Evolutionary conservation across 441 rosid genomes (phyloP), one percentile per base, ranked within the genome.

Genomic region (Rhodomyrtus psidioides): DNA sequence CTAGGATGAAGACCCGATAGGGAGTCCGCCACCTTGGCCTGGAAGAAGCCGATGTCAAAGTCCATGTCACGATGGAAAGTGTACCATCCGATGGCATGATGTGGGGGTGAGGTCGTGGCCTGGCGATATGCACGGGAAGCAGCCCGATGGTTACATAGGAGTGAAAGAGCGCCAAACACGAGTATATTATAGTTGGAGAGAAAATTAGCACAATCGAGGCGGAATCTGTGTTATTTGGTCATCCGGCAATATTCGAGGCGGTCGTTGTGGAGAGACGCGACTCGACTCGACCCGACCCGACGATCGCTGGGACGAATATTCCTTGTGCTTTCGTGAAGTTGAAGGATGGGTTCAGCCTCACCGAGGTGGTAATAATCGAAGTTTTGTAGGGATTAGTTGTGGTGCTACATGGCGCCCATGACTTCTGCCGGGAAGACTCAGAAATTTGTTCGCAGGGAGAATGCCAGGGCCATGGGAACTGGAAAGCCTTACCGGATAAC

Each of bases 271-370:
- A 87, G 53, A 88, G 94, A 86, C 96, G 95, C 6, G 95, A 34
- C 34, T 4, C 34, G 94, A 86, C 96, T 95, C 6, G 95, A 34
- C 34, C 34, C 34, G 94, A 86, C 96, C 96, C 6, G 95, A 94
- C 82, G 91, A 93, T 70, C 79, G 84, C 39, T 91, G 93, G 94
- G 96, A 96, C 24, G 96, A 93, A 88, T 34, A 93, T 94, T 24
- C 93, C 95, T 75, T 93, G 93, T 89, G 96, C 96, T 58, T 94
- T 94, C 87, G 98, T 94, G 88, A 94, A 92, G 89, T 86, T 94
- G 74, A 95, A 91, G 87, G 93, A 91, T 27, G 93, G 94, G 28
- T 84, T 76, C 26, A 65, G 76, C 49, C 91, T 82, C 16, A 90
- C 83, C 4, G 94, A 89, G 3, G 87, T 88, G 58, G 94, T 93